Evolutionary conservation across 805 yeast species (phyloP).

Genomic region (Kuraishia cidri): DNA sequence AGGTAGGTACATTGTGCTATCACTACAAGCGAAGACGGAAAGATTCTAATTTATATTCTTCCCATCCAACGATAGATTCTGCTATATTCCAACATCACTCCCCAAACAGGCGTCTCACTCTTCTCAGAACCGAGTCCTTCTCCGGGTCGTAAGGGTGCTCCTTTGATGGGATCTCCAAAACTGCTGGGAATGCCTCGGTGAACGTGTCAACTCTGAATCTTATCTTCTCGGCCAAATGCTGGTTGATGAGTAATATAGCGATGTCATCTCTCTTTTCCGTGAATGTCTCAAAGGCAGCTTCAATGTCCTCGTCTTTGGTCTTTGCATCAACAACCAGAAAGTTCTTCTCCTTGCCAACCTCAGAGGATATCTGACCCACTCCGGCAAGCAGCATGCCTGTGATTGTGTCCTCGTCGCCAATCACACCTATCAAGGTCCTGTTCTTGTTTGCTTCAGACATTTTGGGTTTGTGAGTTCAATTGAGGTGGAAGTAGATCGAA

Average conservation of each 20-base stretch:
- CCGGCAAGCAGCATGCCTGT: slow-evolving; percentile 96
- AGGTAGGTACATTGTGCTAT: too few relatives aligned
- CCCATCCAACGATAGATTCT: slow-evolving; percentile 2
- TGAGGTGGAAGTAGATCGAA: too few relatives aligned
- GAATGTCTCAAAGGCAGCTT: slow-evolving; percentile 64
- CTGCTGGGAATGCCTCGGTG: slow-evolving; percentile 91
- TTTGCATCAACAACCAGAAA: slow-evolving; percentile 72
- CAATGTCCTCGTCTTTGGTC: slow-evolving; percentile 70
- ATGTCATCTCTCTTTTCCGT: slow-evolving; percentile 76
- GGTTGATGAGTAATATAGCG: slow-evolving; percentile 89
- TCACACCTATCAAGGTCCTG: slow-evolving; percentile 82
- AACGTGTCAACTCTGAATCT: slow-evolving; percentile 75
- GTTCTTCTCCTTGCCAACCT: slow-evolving; percentile 64
- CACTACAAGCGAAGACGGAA: too few relatives aligned
- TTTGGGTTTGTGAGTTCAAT: too few relatives aligned
- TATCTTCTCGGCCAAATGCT: slow-evolving; percentile 88
- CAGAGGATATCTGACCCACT: slow-evolving; percentile 72
- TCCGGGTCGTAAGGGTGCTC: slow-evolving; percentile 99
- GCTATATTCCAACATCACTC: slow-evolving; percentile 35
- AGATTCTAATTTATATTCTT: slow-evolving; percentile 19
- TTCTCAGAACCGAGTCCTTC: slow-evolving; percentile 89
- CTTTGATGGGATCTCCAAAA: slow-evolving; percentile 94
- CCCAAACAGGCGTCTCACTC: slow-evolving; percentile 92
- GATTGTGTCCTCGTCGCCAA: slow-evolving; percentile 96
- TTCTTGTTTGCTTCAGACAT: slow-evolving; percentile 35